Percentiles rank a stretch among this genome's conserved stretches.
These are phyloP conservation scores for Linanthus parryae DNA, from an alignment of 148 eudicot genomes.

Conservation along the genomic window DNA sequence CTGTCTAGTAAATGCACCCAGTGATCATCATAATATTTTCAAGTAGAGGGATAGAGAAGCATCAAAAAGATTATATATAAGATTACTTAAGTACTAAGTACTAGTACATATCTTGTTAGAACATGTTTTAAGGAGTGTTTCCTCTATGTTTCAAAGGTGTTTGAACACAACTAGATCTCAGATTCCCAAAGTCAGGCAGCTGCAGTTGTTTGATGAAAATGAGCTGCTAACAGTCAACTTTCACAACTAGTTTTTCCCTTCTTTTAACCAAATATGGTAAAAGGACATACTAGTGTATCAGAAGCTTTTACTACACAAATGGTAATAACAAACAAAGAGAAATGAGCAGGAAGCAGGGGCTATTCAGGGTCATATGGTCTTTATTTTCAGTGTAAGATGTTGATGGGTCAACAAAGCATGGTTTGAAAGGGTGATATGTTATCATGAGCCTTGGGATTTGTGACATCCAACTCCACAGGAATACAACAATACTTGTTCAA, in stretches of 20 bases:
- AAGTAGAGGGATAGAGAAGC: too few species aligned
- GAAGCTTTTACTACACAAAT: conserved; percentile 5
- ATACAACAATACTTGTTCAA: too few species aligned
- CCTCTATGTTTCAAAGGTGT: not conserved
- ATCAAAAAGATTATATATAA: too few species aligned
- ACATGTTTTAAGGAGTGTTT: too few species aligned
- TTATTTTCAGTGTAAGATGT: conserved; percentile 44
- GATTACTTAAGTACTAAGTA: too few species aligned
- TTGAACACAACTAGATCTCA: not conserved
- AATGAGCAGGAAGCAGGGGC: conserved; percentile 12
- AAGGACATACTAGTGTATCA: not conserved
- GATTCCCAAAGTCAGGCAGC: not conserved
- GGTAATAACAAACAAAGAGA: conserved; percentile 11
- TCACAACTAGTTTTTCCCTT: not conserved
- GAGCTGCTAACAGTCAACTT: not conserved
- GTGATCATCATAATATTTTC: too few species aligned
- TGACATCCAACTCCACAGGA: too few species aligned
- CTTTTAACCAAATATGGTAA: not conserved
- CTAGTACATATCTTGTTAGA: too few species aligned
- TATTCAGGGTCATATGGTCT: conserved; percentile 14
- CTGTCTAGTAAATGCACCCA: too few species aligned
- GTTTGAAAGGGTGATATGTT: conserved; percentile 20
- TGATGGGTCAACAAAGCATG: conserved; percentile 43
- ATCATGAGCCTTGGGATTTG: conserved; percentile 23
- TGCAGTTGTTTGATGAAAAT: conserved; percentile 1